A percentile compares a stretch with the other conserved stretches of the same genome.
Conservation (phyloP, 805 yeast genomes). For the Sugiyamaella lignohabitans region DNA sequence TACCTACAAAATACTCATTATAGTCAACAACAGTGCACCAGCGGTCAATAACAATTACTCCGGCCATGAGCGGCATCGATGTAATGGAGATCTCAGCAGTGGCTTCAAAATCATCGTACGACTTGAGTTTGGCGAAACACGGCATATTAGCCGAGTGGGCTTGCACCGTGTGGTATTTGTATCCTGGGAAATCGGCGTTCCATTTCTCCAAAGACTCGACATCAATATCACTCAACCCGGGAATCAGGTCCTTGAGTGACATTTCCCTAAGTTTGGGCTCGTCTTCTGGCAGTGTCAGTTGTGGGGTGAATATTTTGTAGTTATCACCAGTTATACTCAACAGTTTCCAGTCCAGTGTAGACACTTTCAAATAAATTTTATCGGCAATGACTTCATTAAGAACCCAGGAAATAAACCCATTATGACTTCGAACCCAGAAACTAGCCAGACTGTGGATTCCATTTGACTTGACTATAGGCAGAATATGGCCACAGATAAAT, state of each 20-base stretch:
- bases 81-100: slow-evolving; percentile 32
- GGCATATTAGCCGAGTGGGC: slow-evolving; percentile 11
- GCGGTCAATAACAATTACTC: slow-evolving; percentile 65
- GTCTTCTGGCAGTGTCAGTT: slow-evolving; percentile 1
- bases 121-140: slow-evolving; percentile 10
- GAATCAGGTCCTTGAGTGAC: slow-evolving; percentile 2
- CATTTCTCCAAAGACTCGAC: slow-evolving; percentile 42
- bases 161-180: slow-evolving; percentile 19
- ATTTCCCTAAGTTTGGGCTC: not conserved
- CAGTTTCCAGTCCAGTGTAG: slow-evolving; percentile 6
- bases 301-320: slow-evolving; percentile 2
- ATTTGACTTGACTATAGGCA: slow-evolving; percentile 69
- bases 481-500: slow-evolving; percentile 60
- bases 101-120: slow-evolving; percentile 50
- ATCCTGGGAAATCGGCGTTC: slow-evolving; percentile 4
- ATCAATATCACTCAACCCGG: slow-evolving; percentile 33
- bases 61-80: slow-evolving; percentile 80
- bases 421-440: slow-evolving; percentile 64
- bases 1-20: slow-evolving; percentile 70
- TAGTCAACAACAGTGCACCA: slow-evolving; percentile 53
- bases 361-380: slow-evolving; percentile 26
- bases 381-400: slow-evolving; percentile 64
- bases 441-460: slow-evolving; percentile 74
- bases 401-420: slow-evolving; percentile 64
- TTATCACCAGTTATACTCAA: slow-evolving; percentile 12